These are phyloP conservation scores for Cicer yamashitae DNA, from an alignment of 306 rosid species.

Conservation along the genomic window DNA sequence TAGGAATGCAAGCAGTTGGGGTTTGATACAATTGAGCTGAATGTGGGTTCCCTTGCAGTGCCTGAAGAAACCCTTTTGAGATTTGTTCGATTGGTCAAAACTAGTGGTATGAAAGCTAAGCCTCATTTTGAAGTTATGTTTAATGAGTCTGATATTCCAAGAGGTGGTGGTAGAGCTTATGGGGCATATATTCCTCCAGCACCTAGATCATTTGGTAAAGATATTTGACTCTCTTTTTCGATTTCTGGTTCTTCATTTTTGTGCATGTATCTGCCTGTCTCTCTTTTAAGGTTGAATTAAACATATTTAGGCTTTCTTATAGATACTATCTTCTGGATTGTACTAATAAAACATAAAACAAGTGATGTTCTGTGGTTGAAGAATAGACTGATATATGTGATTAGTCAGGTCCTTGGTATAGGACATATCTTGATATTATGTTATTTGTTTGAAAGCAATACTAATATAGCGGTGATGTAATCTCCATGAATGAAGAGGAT, in stretches of 20 bases:
- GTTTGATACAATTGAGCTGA: slow-evolving; percentile 80
- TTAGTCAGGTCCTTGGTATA: slow-evolving; percentile 9
- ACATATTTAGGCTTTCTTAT: slow-evolving; percentile 3
- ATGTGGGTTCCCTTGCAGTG: slow-evolving; percentile 69
- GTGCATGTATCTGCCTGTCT: slow-evolving; percentile 6
- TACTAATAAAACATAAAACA: neutral
- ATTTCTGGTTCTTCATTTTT: neutral
- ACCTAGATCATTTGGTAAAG: slow-evolving; percentile 80
- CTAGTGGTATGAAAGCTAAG: slow-evolving; percentile 75
- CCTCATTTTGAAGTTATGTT: slow-evolving; percentile 81
- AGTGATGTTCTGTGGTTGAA: neutral
- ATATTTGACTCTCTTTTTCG: neutral
- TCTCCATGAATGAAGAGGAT: slow-evolving; percentile 12
- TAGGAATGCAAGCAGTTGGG: slow-evolving; percentile 94
- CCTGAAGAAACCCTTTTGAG: slow-evolving; percentile 89
- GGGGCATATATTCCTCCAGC: slow-evolving; percentile 77
- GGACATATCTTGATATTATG: slow-evolving; percentile 5
- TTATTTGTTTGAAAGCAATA: neutral
- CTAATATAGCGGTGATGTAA: neutral
- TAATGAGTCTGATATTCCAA: slow-evolving; percentile 80
- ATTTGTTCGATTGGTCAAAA: slow-evolving; percentile 78
- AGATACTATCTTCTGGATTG: slow-evolving; percentile 12
- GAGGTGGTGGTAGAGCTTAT: slow-evolving; percentile 70
- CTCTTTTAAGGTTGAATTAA: slow-evolving; percentile 12
- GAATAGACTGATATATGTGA: neutral